These are phyloP conservation scores for Debaryomyces singareniensis DNA, from an alignment of 1,139 yeast species.

Conservation along the genomic window DNA sequence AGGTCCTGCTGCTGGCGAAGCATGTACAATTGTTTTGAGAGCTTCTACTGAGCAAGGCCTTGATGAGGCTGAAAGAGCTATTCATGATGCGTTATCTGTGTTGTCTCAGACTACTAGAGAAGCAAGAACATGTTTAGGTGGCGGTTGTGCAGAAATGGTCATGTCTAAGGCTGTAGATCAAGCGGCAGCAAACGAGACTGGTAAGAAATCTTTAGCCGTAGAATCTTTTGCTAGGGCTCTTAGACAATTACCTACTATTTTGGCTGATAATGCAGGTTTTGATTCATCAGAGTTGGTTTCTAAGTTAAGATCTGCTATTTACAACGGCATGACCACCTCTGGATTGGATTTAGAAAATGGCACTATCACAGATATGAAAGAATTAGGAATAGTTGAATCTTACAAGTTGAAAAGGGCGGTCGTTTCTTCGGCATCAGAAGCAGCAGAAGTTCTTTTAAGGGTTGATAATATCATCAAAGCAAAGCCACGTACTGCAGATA, in stretches of 20 bases:
- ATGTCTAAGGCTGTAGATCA: slow-evolving; percentile 98
- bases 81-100: slow-evolving; percentile 95
- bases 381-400: slow-evolving; percentile 86
- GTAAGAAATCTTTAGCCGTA: slow-evolving; percentile 89
- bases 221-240: slow-evolving; percentile 93
- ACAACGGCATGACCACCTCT: slow-evolving; percentile 85
- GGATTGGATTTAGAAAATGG: slow-evolving; percentile 88
- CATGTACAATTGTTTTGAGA: slow-evolving; percentile 91
- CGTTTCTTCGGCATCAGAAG: slow-evolving; percentile 94
- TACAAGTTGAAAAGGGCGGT: slow-evolving; percentile 90
- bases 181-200: slow-evolving; percentile 87
- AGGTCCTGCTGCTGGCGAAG: slow-evolving; percentile 94
- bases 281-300: slow-evolving; percentile 92
- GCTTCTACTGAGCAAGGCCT: slow-evolving; percentile 96
- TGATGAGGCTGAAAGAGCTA: slow-evolving; percentile 91
- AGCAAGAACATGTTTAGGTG: slow-evolving; percentile 94
- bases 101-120: slow-evolving; percentile 92
- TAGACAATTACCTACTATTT: slow-evolving; percentile 89
- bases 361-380: slow-evolving; percentile 87
- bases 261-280: slow-evolving; percentile 96
- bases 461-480: slow-evolving; percentile 97
- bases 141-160: slow-evolving; percentile 97
- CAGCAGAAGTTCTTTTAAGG: slow-evolving; percentile 89
- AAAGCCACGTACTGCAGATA: slow-evolving; percentile 93
- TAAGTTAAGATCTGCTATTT: slow-evolving; percentile 84